phyloP scores from a whole-genome alignment of 352 stramenopile genomes.

The Globisporangium nunn region DNA sequence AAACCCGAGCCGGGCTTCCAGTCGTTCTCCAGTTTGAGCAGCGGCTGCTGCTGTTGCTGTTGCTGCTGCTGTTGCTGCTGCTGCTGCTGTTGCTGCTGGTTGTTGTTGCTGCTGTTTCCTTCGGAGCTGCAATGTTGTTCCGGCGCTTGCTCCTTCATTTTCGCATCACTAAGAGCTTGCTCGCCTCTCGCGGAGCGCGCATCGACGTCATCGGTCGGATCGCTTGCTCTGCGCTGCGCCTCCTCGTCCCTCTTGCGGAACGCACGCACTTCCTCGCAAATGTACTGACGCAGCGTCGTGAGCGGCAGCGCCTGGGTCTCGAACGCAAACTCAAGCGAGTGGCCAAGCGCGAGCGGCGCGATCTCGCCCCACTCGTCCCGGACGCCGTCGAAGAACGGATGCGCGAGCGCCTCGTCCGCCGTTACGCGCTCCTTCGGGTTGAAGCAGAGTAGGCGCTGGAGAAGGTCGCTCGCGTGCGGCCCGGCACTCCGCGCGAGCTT shows the following conservation, averaged over 20 bases:
- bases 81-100: not conserved
- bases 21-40: conserved; percentile 43
- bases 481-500: conserved; percentile 45
- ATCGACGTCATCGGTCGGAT: not conserved
- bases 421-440: conserved; percentile 48
- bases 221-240: not conserved
- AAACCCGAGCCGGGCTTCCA: conserved; percentile 54
- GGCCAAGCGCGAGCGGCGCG: conserved; percentile 35
- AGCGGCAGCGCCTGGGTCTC: conserved; percentile 69
- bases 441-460: conserved; percentile 61
- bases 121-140: too few relatives aligned
- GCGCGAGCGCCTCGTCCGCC: conserved; percentile 47
- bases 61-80: too few relatives aligned
- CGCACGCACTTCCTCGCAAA: conserved; percentile 67
- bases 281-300: conserved; percentile 63
- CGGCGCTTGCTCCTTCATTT: too few relatives aligned
- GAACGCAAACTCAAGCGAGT: conserved; percentile 83
- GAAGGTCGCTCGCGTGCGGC: conserved; percentile 47
- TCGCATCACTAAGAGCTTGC: too few relatives aligned
- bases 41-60: too few relatives aligned
- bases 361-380: conserved; percentile 86
- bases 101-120: not conserved
- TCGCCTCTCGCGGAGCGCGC: not conserved
- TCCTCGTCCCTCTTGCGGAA: conserved; percentile 35
- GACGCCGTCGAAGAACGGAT: conserved; percentile 84